phyloP scores from a whole-genome alignment of 164 flowering plant genomes.

The Pachysandra terminalis region DNA sequence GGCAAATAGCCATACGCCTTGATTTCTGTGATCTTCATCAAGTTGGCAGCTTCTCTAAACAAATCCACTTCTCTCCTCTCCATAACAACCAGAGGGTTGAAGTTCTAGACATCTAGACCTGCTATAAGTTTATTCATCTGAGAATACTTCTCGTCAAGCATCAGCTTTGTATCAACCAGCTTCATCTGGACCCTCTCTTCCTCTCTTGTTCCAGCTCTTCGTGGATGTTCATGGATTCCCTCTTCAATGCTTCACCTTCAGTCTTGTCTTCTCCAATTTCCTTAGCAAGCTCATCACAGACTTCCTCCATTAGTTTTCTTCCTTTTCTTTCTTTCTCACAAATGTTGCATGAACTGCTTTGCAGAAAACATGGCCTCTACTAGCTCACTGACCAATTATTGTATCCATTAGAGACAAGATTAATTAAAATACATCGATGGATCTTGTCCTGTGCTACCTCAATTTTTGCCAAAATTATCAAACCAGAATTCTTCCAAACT shows the following conservation, averaged over 20 bases:
- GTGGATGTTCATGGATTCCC: constrained; percentile 45
- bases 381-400: constrained; percentile 74
- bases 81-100: constrained; percentile 12
- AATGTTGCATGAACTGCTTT: constrained; percentile 76
- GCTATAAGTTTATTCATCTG: constrained; percentile 55
- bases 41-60: constrained; percentile 24
- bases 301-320: constrained; percentile 53
- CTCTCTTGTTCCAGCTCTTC: constrained; percentile 79
- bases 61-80: constrained; percentile 29
- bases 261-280: constrained; percentile 62
- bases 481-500: no score
- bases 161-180: constrained; percentile 62
- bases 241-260: constrained; percentile 58
- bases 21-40: constrained; percentile 25
- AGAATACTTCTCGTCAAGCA: constrained; percentile 68
- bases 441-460: constrained; percentile 64
- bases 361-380: constrained; percentile 71
- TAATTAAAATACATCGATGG: constrained; percentile 68
- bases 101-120: constrained; percentile 49
- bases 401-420: constrained; percentile 77
- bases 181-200: constrained; percentile 81
- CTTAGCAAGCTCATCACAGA: constrained; percentile 74
- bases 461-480: constrained; percentile 66
- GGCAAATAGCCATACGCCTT: constrained; percentile 31
- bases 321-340: constrained; percentile 80